These are phyloP conservation scores for Saccharomycopsis hybrid DNA, from an alignment of 1,139 yeast species.

Conservation along the genomic window DNA sequence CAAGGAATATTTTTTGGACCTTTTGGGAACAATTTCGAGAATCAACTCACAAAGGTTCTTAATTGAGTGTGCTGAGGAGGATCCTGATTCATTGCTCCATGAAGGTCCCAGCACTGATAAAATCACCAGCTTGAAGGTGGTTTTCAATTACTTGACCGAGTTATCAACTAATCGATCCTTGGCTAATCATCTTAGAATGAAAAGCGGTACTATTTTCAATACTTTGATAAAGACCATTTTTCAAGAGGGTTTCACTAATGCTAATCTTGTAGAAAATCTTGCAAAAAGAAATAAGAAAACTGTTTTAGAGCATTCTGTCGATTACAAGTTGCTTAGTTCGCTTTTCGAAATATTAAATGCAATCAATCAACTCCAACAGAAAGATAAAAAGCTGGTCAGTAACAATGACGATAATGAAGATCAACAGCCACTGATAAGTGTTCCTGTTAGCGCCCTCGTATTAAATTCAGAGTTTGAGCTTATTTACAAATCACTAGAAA, in stretches of 20 bases:
- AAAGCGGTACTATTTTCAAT: conserved; percentile 44
- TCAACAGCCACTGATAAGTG: background rate
- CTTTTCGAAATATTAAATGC: conserved; percentile 19
- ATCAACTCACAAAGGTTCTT: conserved; percentile 47
- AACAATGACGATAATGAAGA: no score
- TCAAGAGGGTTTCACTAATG: conserved; percentile 36
- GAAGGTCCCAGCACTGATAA: background rate
- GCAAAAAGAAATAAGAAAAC: background rate
- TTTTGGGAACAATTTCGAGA: conserved; percentile 40
- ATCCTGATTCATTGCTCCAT: background rate
- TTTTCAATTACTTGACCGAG: conserved; percentile 37
- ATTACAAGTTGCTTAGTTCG: conserved; percentile 24
- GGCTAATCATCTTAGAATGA: conserved; percentile 39
- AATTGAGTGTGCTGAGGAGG: conserved; percentile 24
- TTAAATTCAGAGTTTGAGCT: conserved; percentile 60
- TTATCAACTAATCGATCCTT: conserved; percentile 36
- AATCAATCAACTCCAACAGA: conserved; percentile 6
- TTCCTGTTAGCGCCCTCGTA: conserved; percentile 25
- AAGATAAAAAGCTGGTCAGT: no score
- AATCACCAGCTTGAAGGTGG: conserved; percentile 17
- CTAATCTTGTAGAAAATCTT: background rate
- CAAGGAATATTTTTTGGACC: conserved; percentile 31
- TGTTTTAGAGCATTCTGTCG: conserved; percentile 16
- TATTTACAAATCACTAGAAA: conserved; percentile 52
- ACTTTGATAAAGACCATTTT: conserved; percentile 43